Evolutionary conservation across 1,284 basidiomycete species (phyloP), one percentile per base, ranked within the genome.

Genomic region (Cutaneotrichosporon cutaneum): DNA sequence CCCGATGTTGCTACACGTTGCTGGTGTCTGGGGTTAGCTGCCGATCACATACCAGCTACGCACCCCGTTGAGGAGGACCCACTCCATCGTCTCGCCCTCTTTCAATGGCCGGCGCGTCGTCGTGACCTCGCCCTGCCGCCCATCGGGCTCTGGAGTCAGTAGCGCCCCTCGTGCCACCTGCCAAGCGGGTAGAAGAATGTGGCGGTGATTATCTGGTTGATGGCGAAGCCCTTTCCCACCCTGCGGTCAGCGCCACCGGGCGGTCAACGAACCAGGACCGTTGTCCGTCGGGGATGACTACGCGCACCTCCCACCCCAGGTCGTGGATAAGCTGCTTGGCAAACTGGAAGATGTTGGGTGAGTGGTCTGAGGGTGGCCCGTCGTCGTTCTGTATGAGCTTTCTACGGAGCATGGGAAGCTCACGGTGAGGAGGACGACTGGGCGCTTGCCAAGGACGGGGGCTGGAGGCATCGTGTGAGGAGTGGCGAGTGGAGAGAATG

Each of bases 51-150:
- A 13, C 4, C 24, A 48, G 71, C 86, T 71, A n/a, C n/a, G n/a
- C 78, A 93, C 92, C 16, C 89, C 90, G 64, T 92, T 88, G 2
- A 95, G 80, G 18, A 96, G 83, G 62, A 95, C 86, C 92, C 92
- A 95, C 80, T 94, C 90, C 52, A 85, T 90, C 48, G 88, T 80
- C 80, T 93, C 90, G 35, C 86, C 87, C 21, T 87, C 85, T 71
- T 86, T 85, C 59, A 93, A 72, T 14, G 88, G 86, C 58, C 92
- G 82, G 21, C 89, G 83, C 33, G 72, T 72, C 13, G 81, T 76
- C 16, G 87, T 86, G 22, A 80, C 84, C 69, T 94, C 90, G 1
- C 92, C 92, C 32, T 79, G 67, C n/a, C 75, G 63, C 1, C 91
- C 92, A 71, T 92, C 89, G 82, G 73, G 77, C 57, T 71, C 67